Base-by-base conservation (phyloP, 768 basidiomycete genomes). In the Tylopilus sp. region DNA sequence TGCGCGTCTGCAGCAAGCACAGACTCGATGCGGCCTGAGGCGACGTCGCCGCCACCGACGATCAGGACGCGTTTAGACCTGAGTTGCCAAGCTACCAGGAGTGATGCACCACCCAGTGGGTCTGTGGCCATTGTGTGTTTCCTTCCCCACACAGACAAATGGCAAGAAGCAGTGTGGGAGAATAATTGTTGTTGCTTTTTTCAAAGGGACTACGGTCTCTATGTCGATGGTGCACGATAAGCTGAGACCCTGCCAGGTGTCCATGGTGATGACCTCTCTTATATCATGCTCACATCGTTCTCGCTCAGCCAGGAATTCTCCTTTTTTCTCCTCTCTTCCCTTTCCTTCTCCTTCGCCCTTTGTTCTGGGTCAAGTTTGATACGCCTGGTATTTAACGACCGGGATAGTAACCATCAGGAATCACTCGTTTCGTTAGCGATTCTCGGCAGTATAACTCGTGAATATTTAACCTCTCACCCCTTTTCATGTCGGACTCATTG, bases 21-120 rank as follows among this genome's bases (percentile, higher is more conserved):
- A 57, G 91, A 88, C 62, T 88, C 85, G 48, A 98, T 79, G 48
- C 97, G 84, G 46, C 89, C 83, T 3, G 92, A 85, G 3, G 94
- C 95, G 45, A 99, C 88, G 52, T 87, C 83, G 43, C 97, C 97
- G 9, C 95, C 97, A 39, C 97, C 97, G 58, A 98, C 82, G 60
- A 98, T 81, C 63, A 98, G 86, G 41, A 97, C 91, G 18, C 74
- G 78, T 59, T 89, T 92, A 59, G 78, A 73, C 51, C 81, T 83
- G 67, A 98, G 86, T 69, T 95, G 94, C 88, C 91, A 97, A 31
- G 97, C 95, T 57, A 98, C 74, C 36, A 98, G 79, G 40, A 98
- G 80, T 1, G 94, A 95, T 7, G 83, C 84, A 12, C 87, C 85
- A 39, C 78, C 74, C 20, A 26, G 41, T 33, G 51, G 12, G 47